Base-by-base conservation (phyloP, 306 rosid genomes). In the Phaseolus lunatus region DNA sequence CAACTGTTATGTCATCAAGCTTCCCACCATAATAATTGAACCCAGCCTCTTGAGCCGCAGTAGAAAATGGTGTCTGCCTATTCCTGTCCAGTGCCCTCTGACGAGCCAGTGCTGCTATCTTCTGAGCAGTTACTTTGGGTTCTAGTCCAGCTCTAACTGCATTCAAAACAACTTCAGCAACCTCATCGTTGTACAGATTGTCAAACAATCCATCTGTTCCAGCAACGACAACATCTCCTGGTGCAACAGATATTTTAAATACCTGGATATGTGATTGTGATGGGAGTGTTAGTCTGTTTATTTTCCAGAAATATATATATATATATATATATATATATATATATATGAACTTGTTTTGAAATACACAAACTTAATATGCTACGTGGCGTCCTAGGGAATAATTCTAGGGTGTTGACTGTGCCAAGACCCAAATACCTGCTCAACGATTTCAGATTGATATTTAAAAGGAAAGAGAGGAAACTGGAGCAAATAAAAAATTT, bases 131-230 rank as follows among this genome's bases (percentile, higher is more conserved):
- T 69, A 57, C 85, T 70, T 81, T 89, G 8, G 99, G 94, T 82
- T 81, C 98, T 73, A 84, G 69, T 64, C 90, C 89, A 29, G 92
- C 84, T 80, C 92, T 85, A 68, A 80, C 70, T 6, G 91, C 90
- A 45, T 88, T 76, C 24, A 86, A 86, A 54, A 92, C 98, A 74
- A 89, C 79, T 19, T 87, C 85, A 37, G 85, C 82, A 22, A 96
- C 69, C 84, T 91, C 98, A 56, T 80, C 87, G 23, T 83, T 75
- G 83, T 88, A 89, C 84, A 96, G 82, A 71, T 92, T 92, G 92
- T 96, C 97, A 70, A 92, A 92, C 78, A 96, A 85, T 14, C 98
- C 99, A 80, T 92, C 99, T 3, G 96, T 91, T 77, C 97, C 99
- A 49, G 97, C 94, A 19, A 96, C 73, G 14, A 96, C 45, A 5